Base-by-base conservation (phyloP, 176 grass and related monocot genomes). In the Alloteropsis semialata region DNA sequence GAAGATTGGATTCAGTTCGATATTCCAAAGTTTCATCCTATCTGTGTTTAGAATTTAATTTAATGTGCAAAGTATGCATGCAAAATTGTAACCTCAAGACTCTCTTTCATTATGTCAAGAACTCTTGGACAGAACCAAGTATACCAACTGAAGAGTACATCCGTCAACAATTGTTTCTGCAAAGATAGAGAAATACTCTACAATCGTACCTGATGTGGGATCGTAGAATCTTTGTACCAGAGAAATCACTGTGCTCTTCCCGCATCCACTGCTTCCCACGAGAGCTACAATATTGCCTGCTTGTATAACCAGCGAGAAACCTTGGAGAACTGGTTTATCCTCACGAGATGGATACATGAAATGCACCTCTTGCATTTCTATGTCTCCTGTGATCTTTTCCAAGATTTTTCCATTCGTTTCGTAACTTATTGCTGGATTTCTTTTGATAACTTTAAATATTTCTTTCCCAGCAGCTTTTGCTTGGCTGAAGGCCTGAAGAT, bases 401-500 rank as follows among this genome's bases (percentile, higher is more conserved):
- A 91, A 25, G 12, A 81, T 54, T 81, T 24, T 44, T 44, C 88
- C 92, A 24, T 74, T 24, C 15, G 69, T 75, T 51, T 60, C 65
- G 12, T 75, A 82, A 28, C 87, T 69, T 68, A 94, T 94, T 5
- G 28, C 33, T n/a, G 92, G 86, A 29, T 32, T 61, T 63, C 83
- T 90, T 42, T 72, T 90, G 43, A 88, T 88, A 63, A 84, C 68
- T 46, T 83, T 59, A 21, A 88, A 67, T 5, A 93, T 84, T 66
- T 84, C 50, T 33, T 76, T 60, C 22, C 80, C 88, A 8, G 91
- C 85, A 29, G 85, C 68, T 55, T 75, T 82, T 43, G 88, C 91
- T 84, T 93, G 85, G 18, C 77, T 93, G 58, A 93, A 93, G 54
- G 54, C 63, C 69, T 94, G 88, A 45, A 94, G 86, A 75, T 94